Base-by-base conservation (phyloP, 257 asterid genomes). In the Solanum dulcamara region DNA sequence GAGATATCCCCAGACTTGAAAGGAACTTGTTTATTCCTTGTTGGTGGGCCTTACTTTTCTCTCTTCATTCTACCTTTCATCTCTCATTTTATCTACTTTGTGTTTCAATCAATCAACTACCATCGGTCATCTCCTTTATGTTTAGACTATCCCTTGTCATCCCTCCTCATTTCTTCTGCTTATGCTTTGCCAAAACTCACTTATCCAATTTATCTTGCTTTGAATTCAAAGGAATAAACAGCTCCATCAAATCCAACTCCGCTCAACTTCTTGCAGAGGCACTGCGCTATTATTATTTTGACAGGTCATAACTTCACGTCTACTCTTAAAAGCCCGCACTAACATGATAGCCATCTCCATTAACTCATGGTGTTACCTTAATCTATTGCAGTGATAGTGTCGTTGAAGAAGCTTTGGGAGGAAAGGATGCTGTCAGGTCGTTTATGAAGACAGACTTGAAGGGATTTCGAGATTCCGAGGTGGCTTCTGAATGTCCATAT, bases 341-440 rank as follows among this genome's bases (percentile, higher is more conserved):
- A 4, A 10, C 26, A 75, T 46, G 24, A 20, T 70, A 70, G 20
- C 80, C 50, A 70, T 35, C 32, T 44, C 38, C 33, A 26, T 38
- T 26, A 14, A 26, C 40, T 79, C 26, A 79, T 46, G 44, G 48
- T 28, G 7, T 79, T 28, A 17, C 28, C 62, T 28, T 44, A 68
- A 60, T 83, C 33, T 57, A 33, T 88, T 88, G 84, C 90, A 96
- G 98, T 85, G 99, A 96, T 90, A 84, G 84, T 88, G 83, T 96
- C 75, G 93, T 95, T 79, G 97, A 95, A 92, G 96, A 95, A 89
- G 98, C 94, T 85, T 91, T 91, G 80, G 98, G 98, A 72, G 99
- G 98, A 83, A 92, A 91, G 87, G 57, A 88, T 72, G 89, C 91
- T 79, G 97, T 94, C 53, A 55, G 90, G 72, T 90, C 94, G 40